phyloP scores from a whole-genome alignment of 495 filamentous ascomycete genomes.

The Venustampulla echinocandica region DNA sequence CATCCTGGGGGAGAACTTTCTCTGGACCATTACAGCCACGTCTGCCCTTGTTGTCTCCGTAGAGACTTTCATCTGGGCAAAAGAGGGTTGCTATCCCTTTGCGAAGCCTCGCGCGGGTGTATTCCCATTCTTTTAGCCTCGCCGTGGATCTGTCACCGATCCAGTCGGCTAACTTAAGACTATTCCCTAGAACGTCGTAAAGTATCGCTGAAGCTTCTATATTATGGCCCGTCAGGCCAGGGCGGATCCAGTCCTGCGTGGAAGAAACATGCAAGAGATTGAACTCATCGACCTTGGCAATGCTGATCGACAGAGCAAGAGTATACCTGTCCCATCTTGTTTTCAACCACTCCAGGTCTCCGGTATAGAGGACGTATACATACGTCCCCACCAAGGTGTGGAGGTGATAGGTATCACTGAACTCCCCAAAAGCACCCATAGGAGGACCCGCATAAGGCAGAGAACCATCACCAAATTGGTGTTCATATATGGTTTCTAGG shows the following conservation, averaged over 20 bases:
- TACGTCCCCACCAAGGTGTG: constrained; percentile 53
- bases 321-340: constrained; percentile 41
- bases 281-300: constrained; percentile 40
- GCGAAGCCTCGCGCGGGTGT: constrained; percentile 11
- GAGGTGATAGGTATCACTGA: constrained; percentile 54
- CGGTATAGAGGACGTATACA: constrained; percentile 50
- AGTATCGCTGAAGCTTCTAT: constrained; percentile 36
- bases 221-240: constrained; percentile 42
- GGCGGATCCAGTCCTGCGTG: constrained; percentile 45
- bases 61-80: constrained; percentile 24
- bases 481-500: constrained; percentile 34
- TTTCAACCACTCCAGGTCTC: constrained; percentile 41
- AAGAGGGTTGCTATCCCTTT: constrained; percentile 25
- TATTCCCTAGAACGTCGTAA: constrained; percentile 26
- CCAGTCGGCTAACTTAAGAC: constrained; percentile 27
- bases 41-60: constrained; percentile 26
- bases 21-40: constrained; percentile 18
- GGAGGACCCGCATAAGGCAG: constrained; percentile 54
- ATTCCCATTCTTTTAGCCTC: constrained; percentile 13
- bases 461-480: constrained; percentile 38
- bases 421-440: constrained; percentile 41
- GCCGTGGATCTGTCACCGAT: constrained; percentile 8
- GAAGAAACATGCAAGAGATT: constrained; percentile 46
- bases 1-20: constrained; percentile 37
- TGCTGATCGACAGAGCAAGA: constrained; percentile 42